phyloP scores from a whole-genome alignment of 345 rosid genomes.

The Heritiera fomes region DNA sequence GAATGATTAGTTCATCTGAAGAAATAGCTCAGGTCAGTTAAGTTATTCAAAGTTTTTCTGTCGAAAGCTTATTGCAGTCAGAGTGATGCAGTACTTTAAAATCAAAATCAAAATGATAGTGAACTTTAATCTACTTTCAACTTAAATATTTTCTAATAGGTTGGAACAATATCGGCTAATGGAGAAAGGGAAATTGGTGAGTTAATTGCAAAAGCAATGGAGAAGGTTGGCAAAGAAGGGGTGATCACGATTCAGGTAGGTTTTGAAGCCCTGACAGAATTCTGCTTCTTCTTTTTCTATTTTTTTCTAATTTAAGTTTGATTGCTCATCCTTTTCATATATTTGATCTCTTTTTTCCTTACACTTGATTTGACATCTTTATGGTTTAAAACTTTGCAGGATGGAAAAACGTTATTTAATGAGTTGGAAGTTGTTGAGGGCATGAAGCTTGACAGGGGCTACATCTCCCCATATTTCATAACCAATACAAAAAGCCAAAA shows the following conservation, averaged over 20 bases:
- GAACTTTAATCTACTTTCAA: neutral
- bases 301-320: neutral
- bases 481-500: constrained; percentile 49
- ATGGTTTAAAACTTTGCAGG: constrained; percentile 26
- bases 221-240: constrained; percentile 54
- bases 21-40: neutral
- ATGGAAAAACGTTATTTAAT: constrained; percentile 47
- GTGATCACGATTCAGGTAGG: constrained; percentile 49
- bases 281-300: neutral
- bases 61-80: neutral
- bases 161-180: constrained; percentile 55
- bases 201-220: constrained; percentile 54
- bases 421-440: constrained; percentile 55
- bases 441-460: constrained; percentile 53
- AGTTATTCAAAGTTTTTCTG: neutral
- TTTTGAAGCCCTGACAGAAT: neutral
- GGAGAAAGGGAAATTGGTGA: constrained; percentile 53
- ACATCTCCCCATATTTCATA: constrained; percentile 49
- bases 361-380: neutral
- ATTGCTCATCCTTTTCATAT: neutral
- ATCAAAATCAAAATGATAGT: neutral
- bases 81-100: neutral
- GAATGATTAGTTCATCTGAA: neutral
- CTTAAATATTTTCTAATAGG: constrained; percentile 16
- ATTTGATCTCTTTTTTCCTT: neutral